phyloP scores from a whole-genome alignment of 2,329 filamentous ascomycete genomes.

The Diaporthe citriasiana region DNA sequence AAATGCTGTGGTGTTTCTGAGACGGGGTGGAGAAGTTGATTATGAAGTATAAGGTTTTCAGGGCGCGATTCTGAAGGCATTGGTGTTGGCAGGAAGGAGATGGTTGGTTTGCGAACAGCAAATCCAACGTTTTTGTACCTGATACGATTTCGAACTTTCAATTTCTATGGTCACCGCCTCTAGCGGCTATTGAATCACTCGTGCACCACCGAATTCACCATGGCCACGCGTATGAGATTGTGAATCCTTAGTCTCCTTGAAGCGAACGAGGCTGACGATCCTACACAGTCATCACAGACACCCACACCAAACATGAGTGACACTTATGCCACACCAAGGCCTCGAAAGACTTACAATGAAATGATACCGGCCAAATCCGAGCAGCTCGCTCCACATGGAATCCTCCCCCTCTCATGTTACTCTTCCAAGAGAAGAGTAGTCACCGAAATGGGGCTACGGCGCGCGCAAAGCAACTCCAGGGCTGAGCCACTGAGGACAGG shows the following conservation, averaged over 20 bases:
- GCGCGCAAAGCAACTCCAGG: not conserved
- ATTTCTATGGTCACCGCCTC: not conserved
- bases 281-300: conserved; percentile 13
- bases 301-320: not conserved
- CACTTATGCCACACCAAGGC: no score
- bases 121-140: not conserved
- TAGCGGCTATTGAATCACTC: not conserved
- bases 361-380: not conserved
- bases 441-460: no score
- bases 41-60: no score
- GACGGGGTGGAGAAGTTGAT: not conserved
- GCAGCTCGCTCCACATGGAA: not conserved
- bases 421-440: not conserved
- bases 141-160: no score
- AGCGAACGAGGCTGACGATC: not conserved
- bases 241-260: not conserved
- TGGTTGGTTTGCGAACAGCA: not conserved
- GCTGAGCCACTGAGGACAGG: no score
- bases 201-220: not conserved
- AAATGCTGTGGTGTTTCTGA: not conserved
- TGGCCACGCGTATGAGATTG: not conserved
- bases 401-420: not conserved
- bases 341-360: not conserved
- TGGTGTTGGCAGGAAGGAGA: not conserved
- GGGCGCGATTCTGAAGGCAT: not conserved